phyloP scores from a whole-genome alignment of 73 alveolate species.

The Paraurostyla sp. region DNA sequence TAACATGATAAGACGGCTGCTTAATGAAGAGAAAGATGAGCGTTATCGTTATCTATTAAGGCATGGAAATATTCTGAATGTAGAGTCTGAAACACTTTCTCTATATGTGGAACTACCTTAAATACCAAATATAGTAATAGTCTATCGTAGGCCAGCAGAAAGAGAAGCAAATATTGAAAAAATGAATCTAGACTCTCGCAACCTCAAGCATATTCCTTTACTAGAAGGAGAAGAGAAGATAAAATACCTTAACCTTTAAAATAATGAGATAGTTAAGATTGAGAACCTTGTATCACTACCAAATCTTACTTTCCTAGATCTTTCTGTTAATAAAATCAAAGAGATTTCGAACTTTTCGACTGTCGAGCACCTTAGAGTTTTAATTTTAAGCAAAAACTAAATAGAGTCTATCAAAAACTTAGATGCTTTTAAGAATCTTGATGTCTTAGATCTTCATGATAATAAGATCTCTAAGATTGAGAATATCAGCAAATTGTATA shows the following conservation, averaged over 20 bases:
- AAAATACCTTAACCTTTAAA: slow-evolving; percentile 78
- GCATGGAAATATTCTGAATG: slow-evolving; percentile 81
- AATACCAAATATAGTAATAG: slow-evolving; percentile 84
- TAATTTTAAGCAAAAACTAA: slow-evolving; percentile 78
- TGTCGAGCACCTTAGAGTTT: slow-evolving; percentile 79
- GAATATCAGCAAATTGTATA: slow-evolving; percentile 64
- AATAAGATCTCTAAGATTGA: slow-evolving; percentile 82
- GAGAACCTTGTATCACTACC: slow-evolving; percentile 86
- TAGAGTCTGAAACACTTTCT: slow-evolving; percentile 80
- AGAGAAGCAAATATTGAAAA: slow-evolving; percentile 72
- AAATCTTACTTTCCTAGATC: slow-evolving; percentile 79
- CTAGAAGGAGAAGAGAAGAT: slow-evolving; percentile 92
- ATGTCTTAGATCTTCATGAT: slow-evolving; percentile 82
- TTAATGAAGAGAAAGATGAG: slow-evolving; percentile 85
- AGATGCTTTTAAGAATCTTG: slow-evolving; percentile 75
- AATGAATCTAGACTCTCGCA: slow-evolving; percentile 74
- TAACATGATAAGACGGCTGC: slow-evolving; percentile 60
- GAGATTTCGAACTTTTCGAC: slow-evolving; percentile 81
- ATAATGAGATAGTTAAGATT: slow-evolving; percentile 78
- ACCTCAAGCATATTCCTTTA: slow-evolving; percentile 81
- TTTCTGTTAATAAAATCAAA: slow-evolving; percentile 76
- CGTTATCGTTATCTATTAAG: slow-evolving; percentile 81
- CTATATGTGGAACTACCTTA: slow-evolving; percentile 87
- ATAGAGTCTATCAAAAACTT: slow-evolving; percentile 75
- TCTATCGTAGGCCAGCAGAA: slow-evolving; percentile 79